Evolutionary conservation across 2,329 filamentous ascomycete species (phyloP), one percentile per base, ranked within the genome.

Genomic region (Chaetomium globosum): DNA sequence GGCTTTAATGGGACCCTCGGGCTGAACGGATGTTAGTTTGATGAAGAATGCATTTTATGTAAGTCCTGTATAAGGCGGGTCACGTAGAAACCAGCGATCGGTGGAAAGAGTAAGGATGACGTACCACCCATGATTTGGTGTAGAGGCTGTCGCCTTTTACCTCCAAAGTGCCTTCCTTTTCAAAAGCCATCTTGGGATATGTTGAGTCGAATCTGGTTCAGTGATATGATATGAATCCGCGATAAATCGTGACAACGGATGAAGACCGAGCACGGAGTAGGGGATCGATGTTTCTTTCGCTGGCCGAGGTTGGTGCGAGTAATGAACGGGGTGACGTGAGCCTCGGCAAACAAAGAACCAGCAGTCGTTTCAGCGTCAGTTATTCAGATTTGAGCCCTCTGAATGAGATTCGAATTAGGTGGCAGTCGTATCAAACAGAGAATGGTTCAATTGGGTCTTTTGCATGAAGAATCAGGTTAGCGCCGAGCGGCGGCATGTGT

Each of bases 81-180:
- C 8, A 23, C 23, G 31, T 54, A 33, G 7, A 52, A 30, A 13
- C 21, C 49, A 16, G 52, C 8, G 19, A 4, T 54, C 9, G 28
- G 16, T 52, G 56, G 9, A 48, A 61, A 31, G 31, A 30, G 58
- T 31, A 54, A 36, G 61, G 54, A 49, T 16, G 53, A 77, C 83
- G 74, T 76, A 87, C 85, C 70, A 83, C 81, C 83, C 83, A 87
- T 19, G 83, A 84, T 75, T 85, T 87, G 66, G 82, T 82, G 76
- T 84, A 84, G 30, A 87, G 80, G 73, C 74, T 80, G 55, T 74
- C 73, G 63, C 77, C 78, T 51, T 77, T 80, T 43, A 81, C 71
- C 33, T 79, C 73, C 66, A 86, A 83, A 7, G 78, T 80, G 59
- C 83, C 82, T 71, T 87, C 84, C n/a, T 75, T 74, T 66, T 79